These are phyloP conservation scores for Aureobasidium leucospermi DNA, from an alignment of 2,329 filamentous ascomycete species.

Conservation along the genomic window DNA sequence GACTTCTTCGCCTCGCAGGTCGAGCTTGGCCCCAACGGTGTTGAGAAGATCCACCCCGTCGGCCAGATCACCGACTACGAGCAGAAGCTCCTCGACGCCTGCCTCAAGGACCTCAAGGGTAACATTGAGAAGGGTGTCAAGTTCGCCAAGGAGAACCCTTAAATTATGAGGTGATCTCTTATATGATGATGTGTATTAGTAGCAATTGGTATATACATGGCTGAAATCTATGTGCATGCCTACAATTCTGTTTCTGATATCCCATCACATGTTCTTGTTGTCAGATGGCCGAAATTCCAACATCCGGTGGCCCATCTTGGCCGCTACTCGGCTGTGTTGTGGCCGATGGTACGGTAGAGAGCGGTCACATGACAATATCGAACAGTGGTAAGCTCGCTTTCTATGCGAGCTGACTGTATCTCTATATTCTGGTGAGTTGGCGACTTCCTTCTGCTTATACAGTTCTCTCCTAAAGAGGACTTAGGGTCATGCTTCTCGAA, in stretches of 20 bases:
- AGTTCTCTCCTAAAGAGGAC: too few species aligned
- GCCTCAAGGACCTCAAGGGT: slow-evolving; percentile 75
- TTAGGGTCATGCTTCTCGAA: too few species aligned
- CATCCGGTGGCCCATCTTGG: slow-evolving; percentile 5
- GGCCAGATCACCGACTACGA: slow-evolving; percentile 79
- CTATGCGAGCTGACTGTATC: not conserved
- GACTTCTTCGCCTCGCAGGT: slow-evolving; percentile 96
- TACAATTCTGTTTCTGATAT: not conserved
- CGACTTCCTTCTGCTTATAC: too few species aligned
- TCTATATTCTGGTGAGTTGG: not conserved
- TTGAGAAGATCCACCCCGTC: slow-evolving; percentile 84
- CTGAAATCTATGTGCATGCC: slow-evolving; percentile 5
- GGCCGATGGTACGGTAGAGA: not conserved
- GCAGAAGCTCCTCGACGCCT: slow-evolving; percentile 81
- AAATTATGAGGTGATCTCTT: slow-evolving; percentile 15
- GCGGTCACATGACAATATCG: not conserved
- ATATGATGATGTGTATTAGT: slow-evolving; percentile 5
- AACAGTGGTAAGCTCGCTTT: not conserved
- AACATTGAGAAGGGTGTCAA: slow-evolving; percentile 90
- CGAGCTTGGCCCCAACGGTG: slow-evolving; percentile 93
- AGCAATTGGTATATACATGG: slow-evolving; percentile 9
- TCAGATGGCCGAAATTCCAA: not conserved
- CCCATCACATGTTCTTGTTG: not conserved
- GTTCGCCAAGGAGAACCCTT: slow-evolving; percentile 54
- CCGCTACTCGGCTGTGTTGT: not conserved